phyloP scores from a whole-genome alignment of 805 yeast genomes.

The Metschnikowia continentalis region DNA sequence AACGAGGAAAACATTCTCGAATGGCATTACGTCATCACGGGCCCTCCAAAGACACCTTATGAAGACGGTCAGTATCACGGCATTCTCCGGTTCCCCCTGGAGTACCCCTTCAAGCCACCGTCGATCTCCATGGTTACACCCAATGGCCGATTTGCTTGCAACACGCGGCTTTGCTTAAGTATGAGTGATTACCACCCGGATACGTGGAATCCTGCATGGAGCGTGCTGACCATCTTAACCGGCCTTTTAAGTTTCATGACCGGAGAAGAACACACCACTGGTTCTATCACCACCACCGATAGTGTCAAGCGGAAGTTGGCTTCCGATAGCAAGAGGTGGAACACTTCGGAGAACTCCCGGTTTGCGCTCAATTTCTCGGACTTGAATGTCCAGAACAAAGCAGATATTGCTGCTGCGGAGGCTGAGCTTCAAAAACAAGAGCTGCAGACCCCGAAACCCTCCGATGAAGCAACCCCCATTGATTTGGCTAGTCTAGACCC shows the following conservation, averaged over 20 bases:
- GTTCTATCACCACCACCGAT: slow-evolving; percentile 66
- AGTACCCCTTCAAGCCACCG: slow-evolving; percentile 91
- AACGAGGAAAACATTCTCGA: slow-evolving; percentile 82
- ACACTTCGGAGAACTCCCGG: slow-evolving; percentile 48
- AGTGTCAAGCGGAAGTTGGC: slow-evolving; percentile 56
- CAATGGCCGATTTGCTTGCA: slow-evolving; percentile 78
- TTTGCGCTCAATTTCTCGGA: slow-evolving; percentile 71
- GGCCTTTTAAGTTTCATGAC: slow-evolving; percentile 93
- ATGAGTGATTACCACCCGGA: slow-evolving; percentile 95
- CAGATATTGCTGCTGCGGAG: slow-evolving; percentile 24
- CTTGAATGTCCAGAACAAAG: slow-evolving; percentile 42
- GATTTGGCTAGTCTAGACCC: slow-evolving; percentile 49
- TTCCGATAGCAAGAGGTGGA: slow-evolving; percentile 55
- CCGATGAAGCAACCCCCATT: slow-evolving; percentile 16
- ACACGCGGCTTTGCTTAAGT: slow-evolving; percentile 79
- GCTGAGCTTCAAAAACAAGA: slow-evolving; percentile 13
- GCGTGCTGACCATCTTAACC: slow-evolving; percentile 80
- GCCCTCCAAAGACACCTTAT: slow-evolving; percentile 88
- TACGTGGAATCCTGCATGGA: slow-evolving; percentile 96
- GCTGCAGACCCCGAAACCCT: slow-evolving; percentile 6
- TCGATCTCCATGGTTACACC: slow-evolving; percentile 87
- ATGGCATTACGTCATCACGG: slow-evolving; percentile 91
- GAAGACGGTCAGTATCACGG: slow-evolving; percentile 89
- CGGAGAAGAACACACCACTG: slow-evolving; percentile 78
- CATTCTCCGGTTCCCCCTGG: slow-evolving; percentile 72